Base-by-base conservation (phyloP, 345 rosid species). In the Gossypium ekmanianum region DNA sequence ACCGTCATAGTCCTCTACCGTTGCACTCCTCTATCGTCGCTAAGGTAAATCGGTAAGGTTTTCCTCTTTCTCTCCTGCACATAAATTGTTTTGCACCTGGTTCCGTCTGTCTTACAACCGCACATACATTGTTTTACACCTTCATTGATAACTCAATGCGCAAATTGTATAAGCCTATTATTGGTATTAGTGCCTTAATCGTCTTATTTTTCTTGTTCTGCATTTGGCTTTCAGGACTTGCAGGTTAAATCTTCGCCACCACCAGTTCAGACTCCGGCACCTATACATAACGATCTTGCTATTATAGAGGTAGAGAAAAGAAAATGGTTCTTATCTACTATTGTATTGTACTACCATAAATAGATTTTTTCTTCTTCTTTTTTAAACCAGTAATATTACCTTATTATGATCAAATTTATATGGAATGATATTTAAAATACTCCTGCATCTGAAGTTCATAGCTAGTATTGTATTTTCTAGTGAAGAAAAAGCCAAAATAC, bases 171-270 rank as follows among this genome's bases (percentile, higher is more conserved):
- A 4, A 12, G 11, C 34, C 20, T 45, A 12, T 48, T 47, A 47
- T 68, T 12, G 2, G 11, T 29, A 52, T 52, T 29, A 17, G 16
- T 9, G 61, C 11, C 26, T 70, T 34, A 4, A n/a, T 26, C 10
- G 8, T 70, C 1, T 50, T 51, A 22, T 26, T 69, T 68, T 16
- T 50, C 61, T 52, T 52, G 22, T 70, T 70, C 47, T 70, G 9
- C 74, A 27, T 70, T 34, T 43, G 18, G 10, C 61, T 39, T 79
- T 39, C 76, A 84, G 90, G 86, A 84, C 77, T 76, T 87, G 77
- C 84, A 84, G 75, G 88, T 87, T 3, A 84, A 78, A 76, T 66
- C 88, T 45, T 73, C 84, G 3, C 86, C 82, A 1, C 74, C 83
- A 2, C 74, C 80, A 64, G 78, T 48, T 10, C 81, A 75, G 41